Percentiles rank a stretch among this genome's conserved stretches.
Evolutionary conservation across 2,329 filamentous ascomycete genomes (phyloP).

Genomic region (Exophiala viscosa): DNA sequence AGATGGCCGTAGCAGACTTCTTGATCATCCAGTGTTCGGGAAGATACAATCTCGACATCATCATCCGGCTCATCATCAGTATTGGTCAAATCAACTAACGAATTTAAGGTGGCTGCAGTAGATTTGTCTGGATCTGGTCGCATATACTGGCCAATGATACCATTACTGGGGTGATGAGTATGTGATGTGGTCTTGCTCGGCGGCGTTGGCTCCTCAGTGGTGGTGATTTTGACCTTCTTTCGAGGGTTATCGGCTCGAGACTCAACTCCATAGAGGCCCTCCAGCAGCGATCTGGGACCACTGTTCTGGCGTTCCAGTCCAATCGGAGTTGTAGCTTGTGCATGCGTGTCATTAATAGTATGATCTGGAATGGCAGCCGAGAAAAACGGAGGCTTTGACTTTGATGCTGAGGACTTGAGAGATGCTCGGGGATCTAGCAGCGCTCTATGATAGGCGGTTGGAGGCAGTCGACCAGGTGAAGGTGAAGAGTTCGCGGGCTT

Average conservation of each 20-base stretch:
- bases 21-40: slow-evolving; percentile 20
- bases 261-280: slow-evolving; percentile 71
- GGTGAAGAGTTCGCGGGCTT: not conserved
- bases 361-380: too few relatives aligned
- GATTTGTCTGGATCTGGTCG: slow-evolving; percentile 54
- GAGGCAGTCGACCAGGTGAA: not conserved
- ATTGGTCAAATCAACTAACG: slow-evolving; percentile 33
- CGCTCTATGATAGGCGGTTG: not conserved
- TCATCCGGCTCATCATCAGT: slow-evolving; percentile 43
- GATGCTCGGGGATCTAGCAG: not conserved
- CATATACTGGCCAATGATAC: slow-evolving; percentile 62
- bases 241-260: slow-evolving; percentile 59
- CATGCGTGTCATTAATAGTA: not conserved
- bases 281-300: slow-evolving; percentile 55
- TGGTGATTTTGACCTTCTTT: slow-evolving; percentile 61
- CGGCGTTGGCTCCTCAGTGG: slow-evolving; percentile 26
- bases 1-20: slow-evolving; percentile 29
- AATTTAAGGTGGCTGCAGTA: slow-evolving; percentile 51
- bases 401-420: not conserved
- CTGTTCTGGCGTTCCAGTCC: slow-evolving; percentile 3
- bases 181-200: slow-evolving; percentile 4
- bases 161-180: slow-evolving; percentile 50
- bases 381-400: too few relatives aligned
- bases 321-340: not conserved
- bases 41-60: slow-evolving; percentile 41